Evolutionary conservation across 305 asterid genomes (phyloP).

Genomic region (Fraxinus platypoda): DNA sequence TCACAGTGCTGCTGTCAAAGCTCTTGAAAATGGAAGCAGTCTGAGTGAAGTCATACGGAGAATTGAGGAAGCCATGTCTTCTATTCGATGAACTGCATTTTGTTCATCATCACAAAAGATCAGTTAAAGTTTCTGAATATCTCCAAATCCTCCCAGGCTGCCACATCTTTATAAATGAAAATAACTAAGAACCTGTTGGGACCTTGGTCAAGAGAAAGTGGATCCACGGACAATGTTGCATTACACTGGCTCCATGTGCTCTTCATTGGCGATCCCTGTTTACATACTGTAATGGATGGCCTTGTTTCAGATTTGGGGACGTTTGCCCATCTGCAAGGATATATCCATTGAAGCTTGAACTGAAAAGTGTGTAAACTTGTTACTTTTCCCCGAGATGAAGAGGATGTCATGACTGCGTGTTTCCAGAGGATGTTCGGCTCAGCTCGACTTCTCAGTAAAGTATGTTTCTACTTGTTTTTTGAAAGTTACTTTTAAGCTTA

Average conservation of each 20-base stretch:
- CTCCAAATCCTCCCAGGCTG: slow-evolving; percentile 3
- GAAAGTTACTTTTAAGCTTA: background rate
- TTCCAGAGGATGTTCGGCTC: background rate
- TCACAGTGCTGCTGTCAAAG: slow-evolving; percentile 76
- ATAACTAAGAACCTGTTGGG: background rate
- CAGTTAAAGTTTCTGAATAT: background rate
- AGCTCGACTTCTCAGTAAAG: background rate
- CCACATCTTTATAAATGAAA: background rate
- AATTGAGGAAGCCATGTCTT: slow-evolving; percentile 72
- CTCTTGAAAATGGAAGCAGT: slow-evolving; percentile 69
- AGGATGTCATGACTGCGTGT: background rate
- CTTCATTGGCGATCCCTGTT: background rate
- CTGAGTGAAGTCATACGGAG: slow-evolving; percentile 65
- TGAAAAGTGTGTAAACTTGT: background rate
- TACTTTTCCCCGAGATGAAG: background rate
- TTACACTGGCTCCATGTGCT: background rate
- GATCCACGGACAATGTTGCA: background rate
- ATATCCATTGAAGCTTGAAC: background rate
- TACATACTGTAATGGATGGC: slow-evolving; percentile 4
- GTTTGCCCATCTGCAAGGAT: background rate
- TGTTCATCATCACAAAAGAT: background rate
- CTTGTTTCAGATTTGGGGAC: background rate
- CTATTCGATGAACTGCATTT: slow-evolving; percentile 28
- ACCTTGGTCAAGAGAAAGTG: background rate
- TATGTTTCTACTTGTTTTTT: background rate